Evolutionary conservation across 495 filamentous ascomycete species (phyloP).

Genomic region (Aspergillus saccharolyticus): DNA sequence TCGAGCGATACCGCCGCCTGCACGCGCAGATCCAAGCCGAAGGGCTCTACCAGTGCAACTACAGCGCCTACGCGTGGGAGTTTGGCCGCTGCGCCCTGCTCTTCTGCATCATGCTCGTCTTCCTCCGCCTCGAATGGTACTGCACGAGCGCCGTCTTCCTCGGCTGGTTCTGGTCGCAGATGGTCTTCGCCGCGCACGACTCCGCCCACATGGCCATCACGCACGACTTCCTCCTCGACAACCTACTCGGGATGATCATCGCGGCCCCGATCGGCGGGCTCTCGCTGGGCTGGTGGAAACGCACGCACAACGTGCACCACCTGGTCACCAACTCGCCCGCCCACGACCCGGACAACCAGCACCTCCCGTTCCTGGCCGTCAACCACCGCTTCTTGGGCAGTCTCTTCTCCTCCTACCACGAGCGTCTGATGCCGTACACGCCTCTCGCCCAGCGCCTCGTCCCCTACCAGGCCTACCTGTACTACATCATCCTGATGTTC

Average conservation of each 20-base stretch:
- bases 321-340: conserved; percentile 85
- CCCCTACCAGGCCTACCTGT: conserved; percentile 64
- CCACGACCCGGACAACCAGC: conserved; percentile 87
- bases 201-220: conserved; percentile 89
- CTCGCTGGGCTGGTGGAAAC: conserved; percentile 84
- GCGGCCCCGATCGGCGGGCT: conserved; percentile 77
- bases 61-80: conserved; percentile 70
- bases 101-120: conserved; percentile 49
- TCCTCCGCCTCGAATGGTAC: conserved; percentile 63
- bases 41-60: conserved; percentile 75
- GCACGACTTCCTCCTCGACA: conserved; percentile 67
- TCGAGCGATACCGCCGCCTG: conserved; percentile 66
- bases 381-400: conserved; percentile 67
- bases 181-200: conserved; percentile 83
- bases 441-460: conserved; percentile 59
- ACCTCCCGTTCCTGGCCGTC: conserved; percentile 81
- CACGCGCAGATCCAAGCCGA: conserved; percentile 60
- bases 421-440: conserved; percentile 71
- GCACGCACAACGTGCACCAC: conserved; percentile 87
- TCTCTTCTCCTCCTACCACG: conserved; percentile 73
- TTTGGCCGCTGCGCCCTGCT: conserved; percentile 57
- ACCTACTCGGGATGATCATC: conserved; percentile 74
- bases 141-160: conserved; percentile 59
- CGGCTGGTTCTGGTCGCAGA: conserved; percentile 78
- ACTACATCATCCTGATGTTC: conserved; percentile 67